Conservation (phyloP, 23 red algal genomes). For the Agarophyton chilense region DNA sequence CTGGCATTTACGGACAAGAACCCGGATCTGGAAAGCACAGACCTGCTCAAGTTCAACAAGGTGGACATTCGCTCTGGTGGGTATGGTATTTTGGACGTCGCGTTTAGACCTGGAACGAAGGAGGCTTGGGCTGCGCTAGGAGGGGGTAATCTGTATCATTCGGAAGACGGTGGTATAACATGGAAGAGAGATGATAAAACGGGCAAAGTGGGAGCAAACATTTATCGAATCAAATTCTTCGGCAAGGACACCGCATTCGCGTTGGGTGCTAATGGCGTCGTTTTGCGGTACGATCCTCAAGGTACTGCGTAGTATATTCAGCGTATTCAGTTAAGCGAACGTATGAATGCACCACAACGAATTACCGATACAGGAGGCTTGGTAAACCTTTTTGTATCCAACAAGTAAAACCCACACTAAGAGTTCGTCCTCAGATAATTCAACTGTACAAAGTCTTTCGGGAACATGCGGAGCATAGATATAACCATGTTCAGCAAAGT, state of each 20-base stretch:
- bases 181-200: constrained; percentile 79
- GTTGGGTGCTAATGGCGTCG: constrained; percentile 81
- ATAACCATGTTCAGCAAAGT: no score
- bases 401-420: background rate
- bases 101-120: constrained; percentile 64
- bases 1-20: constrained; percentile 69
- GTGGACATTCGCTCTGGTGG: constrained; percentile 91
- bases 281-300: constrained; percentile 78
- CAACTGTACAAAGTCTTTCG: background rate
- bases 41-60: constrained; percentile 85
- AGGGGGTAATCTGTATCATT: constrained; percentile 78
- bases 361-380: background rate
- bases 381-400: background rate
- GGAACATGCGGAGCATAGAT: no score
- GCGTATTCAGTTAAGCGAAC: background rate
- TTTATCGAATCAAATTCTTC: constrained; percentile 98
- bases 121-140: constrained; percentile 96
- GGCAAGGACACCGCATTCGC: constrained; percentile 87
- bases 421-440: background rate
- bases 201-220: constrained; percentile 72
- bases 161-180: constrained; percentile 81
- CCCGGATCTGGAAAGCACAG: constrained; percentile 69
- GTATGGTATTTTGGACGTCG: constrained; percentile 95
- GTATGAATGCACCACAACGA: background rate
- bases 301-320: background rate